Conservation (phyloP, 805 yeast genomes). For the Candida michaelii region DNA sequence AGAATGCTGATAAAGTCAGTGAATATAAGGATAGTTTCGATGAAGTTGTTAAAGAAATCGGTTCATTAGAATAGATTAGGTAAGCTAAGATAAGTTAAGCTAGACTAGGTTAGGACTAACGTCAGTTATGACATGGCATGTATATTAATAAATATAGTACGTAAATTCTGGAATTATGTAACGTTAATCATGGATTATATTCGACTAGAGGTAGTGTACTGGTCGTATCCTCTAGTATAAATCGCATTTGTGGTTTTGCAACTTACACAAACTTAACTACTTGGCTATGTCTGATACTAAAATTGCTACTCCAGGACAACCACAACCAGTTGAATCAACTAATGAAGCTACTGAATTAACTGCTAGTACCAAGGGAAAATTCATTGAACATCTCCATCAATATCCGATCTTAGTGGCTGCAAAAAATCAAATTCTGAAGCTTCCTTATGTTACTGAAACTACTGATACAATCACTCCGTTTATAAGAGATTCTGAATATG, state of each 20-base stretch:
- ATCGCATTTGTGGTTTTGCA: neutral
- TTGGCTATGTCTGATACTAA: conserved; percentile 1
- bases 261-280: conserved; percentile 2
- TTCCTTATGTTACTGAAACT: conserved; percentile 9
- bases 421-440: conserved; percentile 7
- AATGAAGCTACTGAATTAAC: neutral
- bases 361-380: conserved; percentile 4
- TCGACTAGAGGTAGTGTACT: neutral
- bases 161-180: too few relatives aligned
- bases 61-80: conserved; percentile 30
- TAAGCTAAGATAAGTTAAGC: neutral
- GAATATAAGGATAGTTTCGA: conserved; percentile 92
- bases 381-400: conserved; percentile 13
- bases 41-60: conserved; percentile 91
- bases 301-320: neutral
- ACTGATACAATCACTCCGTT: conserved; percentile 4
- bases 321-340: neutral
- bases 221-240: neutral
- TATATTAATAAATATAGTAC: conserved; percentile 1
- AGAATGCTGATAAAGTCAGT: conserved; percentile 64
- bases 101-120: too few relatives aligned
- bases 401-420: conserved; percentile 15
- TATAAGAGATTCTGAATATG: conserved; percentile 5
- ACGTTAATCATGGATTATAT: too few relatives aligned
- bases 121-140: conserved; percentile 2